Base-by-base conservation (phyloP, 192 early-diverging fungal genomes). In the Coemansia sp. region DNA sequence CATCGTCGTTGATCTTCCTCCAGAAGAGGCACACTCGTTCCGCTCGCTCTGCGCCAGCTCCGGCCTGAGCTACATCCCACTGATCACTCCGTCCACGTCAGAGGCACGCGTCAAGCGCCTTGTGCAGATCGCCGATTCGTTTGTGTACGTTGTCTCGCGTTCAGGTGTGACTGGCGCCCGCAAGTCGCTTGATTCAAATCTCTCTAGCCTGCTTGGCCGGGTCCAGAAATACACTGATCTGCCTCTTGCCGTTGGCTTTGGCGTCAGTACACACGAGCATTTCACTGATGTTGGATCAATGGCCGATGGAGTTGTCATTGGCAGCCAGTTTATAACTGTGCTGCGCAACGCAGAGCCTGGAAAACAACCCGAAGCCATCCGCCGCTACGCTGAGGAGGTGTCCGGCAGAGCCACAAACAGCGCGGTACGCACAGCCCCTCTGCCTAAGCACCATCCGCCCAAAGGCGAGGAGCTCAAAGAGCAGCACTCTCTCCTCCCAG, bases 1-100 rank as follows among this genome's bases (percentile, higher is more conserved):
- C 74, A 97, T 99, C 77, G 87, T 96, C 37, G 96, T 99, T 7
- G 97, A 99, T 77, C 79, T 98, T 40, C 97, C 97, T 5, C 97
- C 97, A 23, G 95, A 98, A 79, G 97, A 99, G 77, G 91, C 94
- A 33, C 84, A 85, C 57, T 75, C 85, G 58, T 99, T 99, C 87
- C 86, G 95, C 55, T 79, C 83, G 45, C 78, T 90, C 59, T 94
- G 93, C 72, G 75, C 68, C 31, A 84, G 86, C 61, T 65, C 89
- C 61, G 92, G 92, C 21, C 82, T 95, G 31, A 89, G 87, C 72
- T 94, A 94, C 72, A 83, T 97, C 45, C 95, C 95, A 42, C 84
- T 97, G 55, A 89, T 99, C 61, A 93, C 97, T 12, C 97, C 97
- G 31, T 91, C 94, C 18, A 98, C 95, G 9, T 93, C 92, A 12